Evolutionary conservation across 306 rosid species (phyloP).

Genomic region (Gleditsia sinensis): DNA sequence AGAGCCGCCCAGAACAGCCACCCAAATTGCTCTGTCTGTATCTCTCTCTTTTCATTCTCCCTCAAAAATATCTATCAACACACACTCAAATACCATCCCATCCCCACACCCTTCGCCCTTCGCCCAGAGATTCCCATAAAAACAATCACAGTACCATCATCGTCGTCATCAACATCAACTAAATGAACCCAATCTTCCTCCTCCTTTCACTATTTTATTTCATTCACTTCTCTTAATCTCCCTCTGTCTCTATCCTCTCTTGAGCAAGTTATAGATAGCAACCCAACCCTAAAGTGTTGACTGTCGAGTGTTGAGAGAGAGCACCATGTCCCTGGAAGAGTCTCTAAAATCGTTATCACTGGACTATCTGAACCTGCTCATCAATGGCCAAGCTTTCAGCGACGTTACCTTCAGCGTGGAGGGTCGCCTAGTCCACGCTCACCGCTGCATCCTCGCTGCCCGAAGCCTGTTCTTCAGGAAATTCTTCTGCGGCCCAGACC

Average conservation of each 20-base stretch:
- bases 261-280: too few relatives aligned
- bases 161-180: constrained; percentile 37
- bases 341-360: constrained; percentile 83
- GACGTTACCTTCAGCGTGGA: constrained; percentile 99
- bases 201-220: constrained; percentile 30
- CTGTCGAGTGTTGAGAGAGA: too few relatives aligned
- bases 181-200: constrained; percentile 40
- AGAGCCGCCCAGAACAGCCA: constrained; percentile 71
- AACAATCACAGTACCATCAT: constrained; percentile 28
- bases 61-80: constrained; percentile 44
- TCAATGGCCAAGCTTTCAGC: constrained; percentile 99
- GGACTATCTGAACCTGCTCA: constrained; percentile 84
- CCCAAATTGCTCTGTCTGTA: constrained; percentile 55
- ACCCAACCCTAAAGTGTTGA: constrained; percentile 46
- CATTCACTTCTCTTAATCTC: not conserved
- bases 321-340: constrained; percentile 68
- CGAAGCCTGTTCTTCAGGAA: constrained; percentile 90
- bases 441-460: constrained; percentile 91
- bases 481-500: constrained; percentile 91
- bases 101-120: constrained; percentile 35
- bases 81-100: constrained; percentile 9
- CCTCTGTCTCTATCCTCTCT: not conserved
- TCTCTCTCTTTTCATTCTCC: constrained; percentile 33
- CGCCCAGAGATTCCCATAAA: constrained; percentile 54
- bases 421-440: constrained; percentile 92